Base-by-base conservation (phyloP, 2,329 filamentous ascomycete species). In the Epichloe sibirici region DNA sequence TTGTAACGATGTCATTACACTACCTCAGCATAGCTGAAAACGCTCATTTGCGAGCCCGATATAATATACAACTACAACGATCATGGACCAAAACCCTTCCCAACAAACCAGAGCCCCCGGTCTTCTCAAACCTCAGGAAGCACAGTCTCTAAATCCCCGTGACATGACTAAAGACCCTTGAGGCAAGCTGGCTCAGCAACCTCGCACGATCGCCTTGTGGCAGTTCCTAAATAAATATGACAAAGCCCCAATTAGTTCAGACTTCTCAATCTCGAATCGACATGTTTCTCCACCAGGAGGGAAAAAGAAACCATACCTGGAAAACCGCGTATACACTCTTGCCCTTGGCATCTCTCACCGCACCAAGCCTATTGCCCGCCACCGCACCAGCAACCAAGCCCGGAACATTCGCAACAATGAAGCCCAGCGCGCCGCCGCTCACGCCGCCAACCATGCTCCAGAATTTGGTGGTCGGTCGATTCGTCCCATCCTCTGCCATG, bases 321-420 rank as follows among this genome's bases (percentile, higher is more conserved):
- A 91, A 97, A 15, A 96, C 93, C 31, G 83, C 76, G 69, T 94
- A 97, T 5, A 98, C 93, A 64, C 88, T 95, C 82, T 96, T 97
- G 23, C 90, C 90, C 70, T 83, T 90, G 35, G 86, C 82, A 70
- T 98, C 93, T 53, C 93, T 77, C 21, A 98, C 81, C 6, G 88
- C 88, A 1, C 93, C 93, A n/a, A 97, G 71, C 49, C 90, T 73
- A 70, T 96, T 97, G 11, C 93, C 93, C 0, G 90, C 91, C 2
- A 96, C 90, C 2, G 88, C 89, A 3, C 93, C 93, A 0, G 91
- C 91, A 39, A 97, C 69, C 62, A 91, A 78, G 0, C 93, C 93
- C 0, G 91, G 88, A 48, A 96, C 81, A 65, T 97, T 97, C 31
- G 85, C 93, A 28, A 97, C 79, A 59, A 98, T 98, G 68, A 97